Evolutionary conservation across 2,329 filamentous ascomycete genomes (phyloP), one percentile per base, ranked within the genome.

Genomic region (Sporothrix pallida): DNA sequence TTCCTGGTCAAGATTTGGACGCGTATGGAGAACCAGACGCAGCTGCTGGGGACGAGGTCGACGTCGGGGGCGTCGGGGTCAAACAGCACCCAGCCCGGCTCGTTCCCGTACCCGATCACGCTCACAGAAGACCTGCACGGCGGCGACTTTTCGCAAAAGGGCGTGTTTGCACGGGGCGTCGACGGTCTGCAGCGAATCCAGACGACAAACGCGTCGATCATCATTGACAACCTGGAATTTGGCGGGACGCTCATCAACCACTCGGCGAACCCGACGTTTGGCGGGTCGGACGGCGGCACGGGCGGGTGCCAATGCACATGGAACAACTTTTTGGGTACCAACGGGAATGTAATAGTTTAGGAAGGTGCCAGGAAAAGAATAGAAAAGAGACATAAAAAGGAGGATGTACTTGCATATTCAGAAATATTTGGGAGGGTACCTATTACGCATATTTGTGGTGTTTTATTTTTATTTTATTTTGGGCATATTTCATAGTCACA

Each of bases 1-100:
- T 87, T 90, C 76, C 84, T 89, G n/a, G 86, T 92, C 17, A 86
- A 89, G 78, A 89, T 92, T 74, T 92, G 89, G 89, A 92, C 90
- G 20, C 84, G 85, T 6, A 83, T 82, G 73, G 83, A 80, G 46
- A 82, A 82, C 76, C 84, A 82, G 42, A 83, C 85, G 31, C 79
- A 77, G 69, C 81, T 89, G 70, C 75, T 86, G 37, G 77, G 76
- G 12, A 76, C 74, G 13, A 74, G 74, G 7, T 20, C 31, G 2
- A 23, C 62, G 4, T 12, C 42, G 5, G n/a, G 42, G 2, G 73
- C 77, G 15, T 74, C 20, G 44, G 26, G 23, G 26, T 80, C 70
- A 68, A 79, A 83, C 74, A 76, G 80, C 72, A 80, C 83, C 20
- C 81, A 83, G 50, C 89, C 89, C 0, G 89, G 88, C 8, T 87